phyloP scores from a whole-genome alignment of 306 rosid genomes.

The Psophocarpus tetragonolobus region DNA sequence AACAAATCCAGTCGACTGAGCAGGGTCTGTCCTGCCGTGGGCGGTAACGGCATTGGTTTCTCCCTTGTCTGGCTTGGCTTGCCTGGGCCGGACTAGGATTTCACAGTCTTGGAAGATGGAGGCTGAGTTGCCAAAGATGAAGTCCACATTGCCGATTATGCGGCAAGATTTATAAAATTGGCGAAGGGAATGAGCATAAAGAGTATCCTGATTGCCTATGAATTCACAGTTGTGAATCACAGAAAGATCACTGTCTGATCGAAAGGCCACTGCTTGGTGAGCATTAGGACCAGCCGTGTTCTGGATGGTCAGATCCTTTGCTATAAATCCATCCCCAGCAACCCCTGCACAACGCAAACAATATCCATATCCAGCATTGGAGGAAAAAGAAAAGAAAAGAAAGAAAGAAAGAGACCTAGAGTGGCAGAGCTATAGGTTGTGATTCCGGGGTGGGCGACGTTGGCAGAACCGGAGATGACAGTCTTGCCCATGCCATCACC shows the following conservation, averaged over 20 bases:
- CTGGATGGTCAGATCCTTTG: slow-evolving; percentile 64
- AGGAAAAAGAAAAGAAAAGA: background rate
- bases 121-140: slow-evolving; percentile 93
- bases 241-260: slow-evolving; percentile 85
- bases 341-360: no score
- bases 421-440: slow-evolving; percentile 75
- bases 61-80: slow-evolving; percentile 65
- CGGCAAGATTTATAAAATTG: slow-evolving; percentile 83
- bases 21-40: slow-evolving; percentile 91
- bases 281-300: slow-evolving; percentile 86
- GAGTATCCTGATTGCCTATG: slow-evolving; percentile 88
- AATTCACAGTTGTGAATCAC: slow-evolving; percentile 73
- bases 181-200: slow-evolving; percentile 75
- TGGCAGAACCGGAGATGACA: slow-evolving; percentile 69
- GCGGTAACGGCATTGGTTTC: slow-evolving; percentile 74
- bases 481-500: slow-evolving; percentile 90
- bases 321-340: slow-evolving; percentile 94
- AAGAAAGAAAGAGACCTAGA: slow-evolving; percentile 53
- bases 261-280: slow-evolving; percentile 94
- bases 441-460: slow-evolving; percentile 53
- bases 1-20: slow-evolving; percentile 76
- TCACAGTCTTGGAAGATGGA: slow-evolving; percentile 73
- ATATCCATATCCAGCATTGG: no score
- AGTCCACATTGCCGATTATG: slow-evolving; percentile 85
- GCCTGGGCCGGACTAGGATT: slow-evolving; percentile 69